phyloP scores from a whole-genome alignment of 2,329 filamentous ascomycete genomes.

The Fusarium guadeloupense region DNA sequence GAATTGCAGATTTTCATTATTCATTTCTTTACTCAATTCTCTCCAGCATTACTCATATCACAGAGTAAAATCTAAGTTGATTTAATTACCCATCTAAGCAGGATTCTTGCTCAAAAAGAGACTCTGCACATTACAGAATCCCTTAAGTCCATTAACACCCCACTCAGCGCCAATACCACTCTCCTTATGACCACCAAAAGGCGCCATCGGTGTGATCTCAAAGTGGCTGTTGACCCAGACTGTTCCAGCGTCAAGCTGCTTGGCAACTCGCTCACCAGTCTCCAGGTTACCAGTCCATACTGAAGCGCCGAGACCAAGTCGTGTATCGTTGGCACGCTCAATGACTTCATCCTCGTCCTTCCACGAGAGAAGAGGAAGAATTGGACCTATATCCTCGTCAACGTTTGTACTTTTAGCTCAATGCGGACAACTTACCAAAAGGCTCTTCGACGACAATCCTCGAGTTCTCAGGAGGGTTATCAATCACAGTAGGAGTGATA shows the following conservation, averaged over 20 bases:
- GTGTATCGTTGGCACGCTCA: slow-evolving; percentile 62
- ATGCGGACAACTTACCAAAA: slow-evolving; percentile 45
- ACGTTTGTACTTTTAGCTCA: too few species aligned
- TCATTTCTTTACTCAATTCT: too few species aligned
- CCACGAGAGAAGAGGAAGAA: slow-evolving; percentile 71
- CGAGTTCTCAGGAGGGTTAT: slow-evolving; percentile 66
- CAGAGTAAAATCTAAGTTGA: too few species aligned
- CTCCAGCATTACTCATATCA: too few species aligned
- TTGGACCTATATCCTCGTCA: slow-evolving; percentile 51
- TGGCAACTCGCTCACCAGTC: slow-evolving; percentile 60
- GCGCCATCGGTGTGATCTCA: slow-evolving; percentile 51
- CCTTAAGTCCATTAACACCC: slow-evolving; percentile 51
- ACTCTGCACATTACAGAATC: slow-evolving; percentile 44
- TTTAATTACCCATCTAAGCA: neutral
- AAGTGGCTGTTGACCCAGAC: slow-evolving; percentile 69
- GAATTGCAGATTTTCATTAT: too few species aligned
- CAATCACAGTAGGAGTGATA: slow-evolving; percentile 66
- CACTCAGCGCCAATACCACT: slow-evolving; percentile 56
- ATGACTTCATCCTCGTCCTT: slow-evolving; percentile 69
- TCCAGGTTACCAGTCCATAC: slow-evolving; percentile 64
- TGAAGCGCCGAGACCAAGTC: slow-evolving; percentile 64
- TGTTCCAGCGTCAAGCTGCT: slow-evolving; percentile 63
- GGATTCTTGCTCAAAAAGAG: slow-evolving; percentile 33
- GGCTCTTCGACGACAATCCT: slow-evolving; percentile 66
- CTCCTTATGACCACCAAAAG: slow-evolving; percentile 57